phyloP scores from a whole-genome alignment of 768 basidiomycete species.

The Sarcodon sp. region DNA sequence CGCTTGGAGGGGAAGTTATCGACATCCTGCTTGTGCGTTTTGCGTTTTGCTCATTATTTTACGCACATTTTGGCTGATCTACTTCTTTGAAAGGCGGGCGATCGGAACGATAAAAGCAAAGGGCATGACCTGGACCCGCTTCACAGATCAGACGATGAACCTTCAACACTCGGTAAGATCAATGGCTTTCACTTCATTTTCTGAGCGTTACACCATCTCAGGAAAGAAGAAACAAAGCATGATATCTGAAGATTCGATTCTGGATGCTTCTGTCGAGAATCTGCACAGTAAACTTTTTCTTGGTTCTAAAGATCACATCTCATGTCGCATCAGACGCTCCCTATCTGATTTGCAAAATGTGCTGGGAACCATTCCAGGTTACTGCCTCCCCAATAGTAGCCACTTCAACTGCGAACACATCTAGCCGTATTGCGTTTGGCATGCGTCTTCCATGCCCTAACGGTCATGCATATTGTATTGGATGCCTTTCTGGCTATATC shows the following conservation, averaged over 20 bases:
- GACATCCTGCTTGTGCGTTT: conserved; percentile 14
- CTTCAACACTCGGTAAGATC: too few relatives aligned
- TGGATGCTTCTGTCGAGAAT: too few relatives aligned
- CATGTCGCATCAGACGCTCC: neutral
- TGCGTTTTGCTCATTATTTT: neutral
- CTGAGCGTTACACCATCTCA: too few relatives aligned
- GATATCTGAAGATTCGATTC: too few relatives aligned
- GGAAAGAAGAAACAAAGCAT: too few relatives aligned
- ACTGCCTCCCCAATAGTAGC: conserved; percentile 21
- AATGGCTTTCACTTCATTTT: too few relatives aligned
- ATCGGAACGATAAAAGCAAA: conserved; percentile 16
- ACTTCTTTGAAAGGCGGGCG: neutral
- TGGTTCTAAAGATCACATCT: too few relatives aligned
- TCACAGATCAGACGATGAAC: too few relatives aligned
- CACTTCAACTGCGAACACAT: conserved; percentile 20
- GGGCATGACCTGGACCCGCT: conserved; percentile 8
- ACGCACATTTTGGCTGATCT: neutral
- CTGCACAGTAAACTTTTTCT: too few relatives aligned
- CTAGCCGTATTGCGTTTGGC: conserved; percentile 20
- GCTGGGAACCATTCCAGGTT: conserved; percentile 22
- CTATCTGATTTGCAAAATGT: conserved; percentile 22
- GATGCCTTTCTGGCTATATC: conserved; percentile 22
- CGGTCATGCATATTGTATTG: conserved; percentile 22
- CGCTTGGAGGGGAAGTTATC: conserved; percentile 15
- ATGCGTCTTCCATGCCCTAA: conserved; percentile 20